These are phyloP conservation scores for Rhizopogon vulgaris DNA, from an alignment of 768 basidiomycete genomes.

Conservation along the genomic window DNA sequence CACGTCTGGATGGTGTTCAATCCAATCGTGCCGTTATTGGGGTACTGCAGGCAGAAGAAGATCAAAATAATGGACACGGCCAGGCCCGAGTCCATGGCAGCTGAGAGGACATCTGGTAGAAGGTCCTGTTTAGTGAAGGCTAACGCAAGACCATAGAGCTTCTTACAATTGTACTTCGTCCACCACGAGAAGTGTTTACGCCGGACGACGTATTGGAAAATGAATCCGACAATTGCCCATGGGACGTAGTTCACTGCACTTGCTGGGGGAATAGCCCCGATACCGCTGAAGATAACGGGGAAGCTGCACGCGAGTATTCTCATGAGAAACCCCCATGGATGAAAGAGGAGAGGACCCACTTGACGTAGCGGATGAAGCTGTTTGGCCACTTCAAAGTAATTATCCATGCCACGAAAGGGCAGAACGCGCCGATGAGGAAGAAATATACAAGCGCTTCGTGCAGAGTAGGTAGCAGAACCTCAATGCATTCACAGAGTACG, in stretches of 20 bases:
- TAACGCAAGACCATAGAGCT: not conserved
- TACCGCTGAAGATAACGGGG: slow-evolving; percentile 50
- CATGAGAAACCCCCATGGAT: not conserved
- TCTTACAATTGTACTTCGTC: slow-evolving; percentile 46
- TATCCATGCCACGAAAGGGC: slow-evolving; percentile 51
- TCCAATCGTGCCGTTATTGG: slow-evolving; percentile 55
- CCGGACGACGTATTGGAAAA: slow-evolving; percentile 59
- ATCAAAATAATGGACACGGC: slow-evolving; percentile 50
- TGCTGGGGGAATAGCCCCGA: slow-evolving; percentile 59
- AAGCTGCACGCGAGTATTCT: slow-evolving; percentile 25
- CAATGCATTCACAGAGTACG: not conserved
- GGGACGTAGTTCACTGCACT: slow-evolving; percentile 61
- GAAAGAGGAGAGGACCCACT: slow-evolving; percentile 32
- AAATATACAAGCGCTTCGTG: slow-evolving; percentile 48
- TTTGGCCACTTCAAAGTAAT: slow-evolving; percentile 57
- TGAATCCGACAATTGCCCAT: slow-evolving; percentile 59
- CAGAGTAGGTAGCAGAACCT: not conserved
- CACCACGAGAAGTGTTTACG: slow-evolving; percentile 61
- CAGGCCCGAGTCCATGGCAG: slow-evolving; percentile 66
- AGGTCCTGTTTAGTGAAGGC: not conserved
- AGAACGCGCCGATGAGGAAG: slow-evolving; percentile 70
- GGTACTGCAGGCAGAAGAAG: slow-evolving; percentile 63
- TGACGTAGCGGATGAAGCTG: slow-evolving; percentile 54
- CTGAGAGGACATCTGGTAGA: slow-evolving; percentile 53
- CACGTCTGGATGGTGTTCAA: slow-evolving; percentile 44